A percentile compares a stretch with the other conserved stretches of the same genome.
phyloP scores from a whole-genome alignment of 2,329 filamentous ascomycete species.

The Paracoccidioides brasiliensis region DNA sequence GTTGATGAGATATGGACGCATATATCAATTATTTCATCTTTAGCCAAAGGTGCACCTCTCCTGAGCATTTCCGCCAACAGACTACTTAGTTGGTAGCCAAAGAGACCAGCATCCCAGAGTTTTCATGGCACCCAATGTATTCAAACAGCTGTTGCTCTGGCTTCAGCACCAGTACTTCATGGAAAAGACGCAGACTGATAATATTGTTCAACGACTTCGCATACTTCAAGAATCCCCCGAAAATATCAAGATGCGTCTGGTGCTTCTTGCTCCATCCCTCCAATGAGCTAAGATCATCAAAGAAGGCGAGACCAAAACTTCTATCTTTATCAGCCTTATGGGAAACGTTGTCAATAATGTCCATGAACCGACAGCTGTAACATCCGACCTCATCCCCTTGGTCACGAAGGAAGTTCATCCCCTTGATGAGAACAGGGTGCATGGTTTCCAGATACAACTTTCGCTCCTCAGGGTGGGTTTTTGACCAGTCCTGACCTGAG shows the following conservation, averaged over 20 bases:
- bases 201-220: conserved; percentile 25
- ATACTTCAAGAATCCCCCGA: conserved; percentile 29
- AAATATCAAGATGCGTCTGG: conserved; percentile 30
- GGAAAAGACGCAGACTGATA: conserved; percentile 27
- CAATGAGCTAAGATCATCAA: conserved; percentile 29
- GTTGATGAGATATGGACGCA: background rate
- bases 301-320: conserved; percentile 33
- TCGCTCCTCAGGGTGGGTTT: conserved; percentile 29
- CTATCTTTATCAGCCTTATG: conserved; percentile 18
- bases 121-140: conserved; percentile 30
- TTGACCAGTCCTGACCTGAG: conserved; percentile 36
- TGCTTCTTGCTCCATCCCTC: conserved; percentile 31
- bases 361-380: conserved; percentile 34
- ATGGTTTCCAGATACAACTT: conserved; percentile 34
- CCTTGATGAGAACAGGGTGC: conserved; percentile 32
- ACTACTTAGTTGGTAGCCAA: background rate
- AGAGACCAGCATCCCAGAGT: conserved; percentile 22
- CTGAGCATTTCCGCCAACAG: background rate
- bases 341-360: conserved; percentile 22
- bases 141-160: conserved; percentile 32
- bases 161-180: conserved; percentile 30
- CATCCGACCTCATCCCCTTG: conserved; percentile 33
- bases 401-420: conserved; percentile 35
- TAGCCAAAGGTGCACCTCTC: background rate
- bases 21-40: background rate